phyloP scores from a whole-genome alignment of 371 early-diverging fungal species.

The Batkoa obscura region DNA sequence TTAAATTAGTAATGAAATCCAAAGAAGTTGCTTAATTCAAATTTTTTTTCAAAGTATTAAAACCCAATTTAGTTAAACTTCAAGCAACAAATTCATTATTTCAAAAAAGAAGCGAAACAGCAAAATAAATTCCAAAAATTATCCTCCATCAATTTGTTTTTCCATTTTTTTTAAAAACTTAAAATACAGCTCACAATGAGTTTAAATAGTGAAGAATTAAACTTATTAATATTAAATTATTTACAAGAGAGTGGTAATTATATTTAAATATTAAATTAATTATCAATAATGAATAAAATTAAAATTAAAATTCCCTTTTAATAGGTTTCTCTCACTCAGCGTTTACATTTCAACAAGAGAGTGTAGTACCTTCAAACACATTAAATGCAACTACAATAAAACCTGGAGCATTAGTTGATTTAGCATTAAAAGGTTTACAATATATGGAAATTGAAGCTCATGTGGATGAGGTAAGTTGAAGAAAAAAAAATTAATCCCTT shows the following conservation, averaged over 20 bases:
- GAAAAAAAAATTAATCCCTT: too few relatives aligned
- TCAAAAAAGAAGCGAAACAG: too few relatives aligned
- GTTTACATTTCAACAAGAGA: conserved; percentile 80
- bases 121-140: too few relatives aligned
- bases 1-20: too few relatives aligned
- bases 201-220: background rate
- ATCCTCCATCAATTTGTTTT: too few relatives aligned
- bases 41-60: too few relatives aligned
- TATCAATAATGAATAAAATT: background rate
- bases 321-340: conserved; percentile 81
- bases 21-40: too few relatives aligned
- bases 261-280: background rate
- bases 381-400: conserved; percentile 45
- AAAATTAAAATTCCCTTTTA: background rate
- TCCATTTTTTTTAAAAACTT: too few relatives aligned
- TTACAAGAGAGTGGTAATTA: conserved; percentile 3
- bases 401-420: conserved; percentile 68
- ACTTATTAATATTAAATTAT: background rate
- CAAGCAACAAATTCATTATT: too few relatives aligned
- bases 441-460: conserved; percentile 80
- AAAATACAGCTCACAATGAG: too few relatives aligned
- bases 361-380: conserved; percentile 44
- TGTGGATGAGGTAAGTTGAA: conserved; percentile 37
- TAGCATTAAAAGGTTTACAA: conserved; percentile 83
- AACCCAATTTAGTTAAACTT: too few relatives aligned